phyloP scores from a whole-genome alignment of 1,139 yeast genomes.

The Yamadazyma mexicana region DNA sequence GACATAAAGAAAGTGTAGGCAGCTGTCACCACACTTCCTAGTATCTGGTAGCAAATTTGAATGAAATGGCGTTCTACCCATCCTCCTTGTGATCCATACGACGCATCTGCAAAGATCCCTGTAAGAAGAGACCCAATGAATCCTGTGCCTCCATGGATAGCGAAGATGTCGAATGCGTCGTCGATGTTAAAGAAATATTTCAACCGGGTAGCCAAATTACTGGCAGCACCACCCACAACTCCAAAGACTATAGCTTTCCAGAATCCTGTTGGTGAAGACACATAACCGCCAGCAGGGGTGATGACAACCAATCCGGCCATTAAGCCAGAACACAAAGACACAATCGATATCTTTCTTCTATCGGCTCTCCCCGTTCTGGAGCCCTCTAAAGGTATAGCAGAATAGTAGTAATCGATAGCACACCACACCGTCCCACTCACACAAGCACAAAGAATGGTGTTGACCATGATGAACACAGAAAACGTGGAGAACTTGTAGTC shows the following conservation, averaged over 20 bases:
- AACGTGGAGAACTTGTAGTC: constrained; percentile 38
- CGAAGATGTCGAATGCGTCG: constrained; percentile 48
- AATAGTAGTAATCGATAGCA: constrained; percentile 39
- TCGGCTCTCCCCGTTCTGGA: neutral
- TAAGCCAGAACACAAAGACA: constrained; percentile 43
- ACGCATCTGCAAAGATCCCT: constrained; percentile 40
- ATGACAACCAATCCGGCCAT: constrained; percentile 46
- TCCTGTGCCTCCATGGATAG: constrained; percentile 48
- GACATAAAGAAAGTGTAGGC: constrained; percentile 39
- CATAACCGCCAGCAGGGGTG: constrained; percentile 49
- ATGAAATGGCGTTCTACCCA: constrained; percentile 49
- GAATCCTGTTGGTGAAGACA: constrained; percentile 35
- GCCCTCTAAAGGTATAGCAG: constrained; percentile 39
- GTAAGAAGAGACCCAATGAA: constrained; percentile 43
- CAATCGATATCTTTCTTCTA: constrained; percentile 36
- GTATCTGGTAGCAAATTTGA: constrained; percentile 50
- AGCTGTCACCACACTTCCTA: constrained; percentile 44
- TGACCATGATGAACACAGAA: constrained; percentile 36
- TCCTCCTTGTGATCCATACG: constrained; percentile 43
- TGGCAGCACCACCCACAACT: constrained; percentile 34
- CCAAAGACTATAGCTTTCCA: constrained; percentile 48
- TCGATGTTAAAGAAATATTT: constrained; percentile 42
- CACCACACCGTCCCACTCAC: constrained; percentile 41
- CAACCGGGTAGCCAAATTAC: constrained; percentile 42
- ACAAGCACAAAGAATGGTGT: constrained; percentile 36